These are phyloP conservation scores for Wallacemonas sp. DNA, from an alignment of 208 protist genomes.

Conservation along the genomic window DNA sequence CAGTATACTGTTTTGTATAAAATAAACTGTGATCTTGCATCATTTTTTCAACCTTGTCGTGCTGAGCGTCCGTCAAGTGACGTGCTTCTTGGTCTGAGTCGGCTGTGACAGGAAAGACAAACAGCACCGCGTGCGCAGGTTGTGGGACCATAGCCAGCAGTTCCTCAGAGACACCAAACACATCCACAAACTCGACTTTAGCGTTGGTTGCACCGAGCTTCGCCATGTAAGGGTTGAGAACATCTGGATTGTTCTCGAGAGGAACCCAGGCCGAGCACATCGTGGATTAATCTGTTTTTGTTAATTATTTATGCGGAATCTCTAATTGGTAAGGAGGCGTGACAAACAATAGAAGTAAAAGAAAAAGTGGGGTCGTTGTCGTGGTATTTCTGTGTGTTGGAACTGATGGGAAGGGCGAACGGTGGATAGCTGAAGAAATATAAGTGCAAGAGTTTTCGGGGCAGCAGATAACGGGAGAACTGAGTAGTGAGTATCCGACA, in stretches of 20 bases:
- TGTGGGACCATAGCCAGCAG: conserved; percentile 91
- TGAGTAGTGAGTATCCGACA: no score
- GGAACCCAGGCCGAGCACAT: conserved; percentile 74
- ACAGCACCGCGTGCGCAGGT: conserved; percentile 85
- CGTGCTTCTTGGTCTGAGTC: conserved; percentile 20
- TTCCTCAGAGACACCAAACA: conserved; percentile 90
- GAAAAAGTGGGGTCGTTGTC: no score
- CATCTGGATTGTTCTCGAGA: conserved; percentile 93
- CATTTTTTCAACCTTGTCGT: conserved; percentile 41
- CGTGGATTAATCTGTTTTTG: no score
- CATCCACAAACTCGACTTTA: conserved; percentile 85
- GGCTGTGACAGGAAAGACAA: conserved; percentile 91
- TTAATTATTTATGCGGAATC: neutral
- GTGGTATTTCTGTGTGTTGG: no score
- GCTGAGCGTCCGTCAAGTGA: conserved; percentile 23
- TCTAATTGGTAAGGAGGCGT: neutral
- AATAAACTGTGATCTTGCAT: conserved; percentile 59
- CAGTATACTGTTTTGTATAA: conserved; percentile 91
- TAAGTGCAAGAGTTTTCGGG: no score
- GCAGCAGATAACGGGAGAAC: no score
- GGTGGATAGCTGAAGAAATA: no score
- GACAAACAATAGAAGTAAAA: conserved; percentile 7
- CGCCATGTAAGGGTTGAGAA: conserved; percentile 85
- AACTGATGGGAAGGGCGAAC: no score
- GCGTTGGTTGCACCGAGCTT: conserved; percentile 51